Percentiles rank a stretch among this genome's conserved stretches.
These are phyloP conservation scores for Gossypium ekmanianum DNA, from an alignment of 345 rosid genomes.

Conservation along the genomic window DNA sequence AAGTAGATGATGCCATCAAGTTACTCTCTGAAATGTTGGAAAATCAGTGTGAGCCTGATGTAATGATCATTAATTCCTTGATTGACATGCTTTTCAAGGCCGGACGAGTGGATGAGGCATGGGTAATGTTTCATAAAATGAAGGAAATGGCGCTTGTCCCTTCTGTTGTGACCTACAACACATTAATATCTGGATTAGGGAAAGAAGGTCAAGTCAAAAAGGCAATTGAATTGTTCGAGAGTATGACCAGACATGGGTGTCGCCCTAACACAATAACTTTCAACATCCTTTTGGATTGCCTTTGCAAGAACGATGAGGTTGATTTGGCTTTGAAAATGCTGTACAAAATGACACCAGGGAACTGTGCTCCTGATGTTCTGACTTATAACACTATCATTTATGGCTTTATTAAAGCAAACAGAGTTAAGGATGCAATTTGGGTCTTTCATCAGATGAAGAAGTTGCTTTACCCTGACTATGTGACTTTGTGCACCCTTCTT, in stretches of 20 bases:
- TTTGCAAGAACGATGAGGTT: constrained; percentile 84
- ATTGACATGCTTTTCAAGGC: constrained; percentile 76
- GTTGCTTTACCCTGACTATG: constrained; percentile 61
- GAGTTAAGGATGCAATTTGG: constrained; percentile 60
- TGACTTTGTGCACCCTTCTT: constrained; percentile 80
- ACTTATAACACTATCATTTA: constrained; percentile 79
- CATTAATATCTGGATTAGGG: constrained; percentile 70
- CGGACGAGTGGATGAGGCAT: constrained; percentile 66
- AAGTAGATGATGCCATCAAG: constrained; percentile 69
- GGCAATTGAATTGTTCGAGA: constrained; percentile 52
- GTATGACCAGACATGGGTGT: constrained; percentile 58
- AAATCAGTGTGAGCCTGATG: constrained; percentile 66
- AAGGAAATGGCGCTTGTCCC: constrained; percentile 71
- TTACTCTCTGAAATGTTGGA: constrained; percentile 73
- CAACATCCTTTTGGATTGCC: constrained; percentile 84
- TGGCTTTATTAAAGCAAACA: constrained; percentile 60
- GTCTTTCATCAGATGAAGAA: constrained; percentile 91
- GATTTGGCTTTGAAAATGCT: constrained; percentile 65
- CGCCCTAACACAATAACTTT: constrained; percentile 72
- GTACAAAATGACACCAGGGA: constrained; percentile 50
- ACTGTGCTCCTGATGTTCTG: constrained; percentile 70
- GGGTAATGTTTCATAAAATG: constrained; percentile 71
- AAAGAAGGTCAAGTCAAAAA: constrained; percentile 63
- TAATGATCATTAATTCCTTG: constrained; percentile 71
- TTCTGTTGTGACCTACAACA: constrained; percentile 81